Evolutionary conservation across 2,329 filamentous ascomycete genomes (phyloP).

Genomic region (Aspergillus puulaauensis): DNA sequence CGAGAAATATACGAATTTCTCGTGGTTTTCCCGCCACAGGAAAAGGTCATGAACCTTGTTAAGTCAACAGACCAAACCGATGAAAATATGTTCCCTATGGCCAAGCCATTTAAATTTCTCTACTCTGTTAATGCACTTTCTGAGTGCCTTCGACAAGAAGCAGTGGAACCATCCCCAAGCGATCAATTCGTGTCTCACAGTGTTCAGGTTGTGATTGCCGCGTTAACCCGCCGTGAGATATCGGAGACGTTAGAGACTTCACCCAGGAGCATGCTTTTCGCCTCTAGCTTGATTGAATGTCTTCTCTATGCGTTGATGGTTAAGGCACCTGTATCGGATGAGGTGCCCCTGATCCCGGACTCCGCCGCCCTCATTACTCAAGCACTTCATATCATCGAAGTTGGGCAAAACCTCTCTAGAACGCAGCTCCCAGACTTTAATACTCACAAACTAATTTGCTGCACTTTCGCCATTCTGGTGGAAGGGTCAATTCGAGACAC

Average conservation of each 20-base stretch:
- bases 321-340: constrained; percentile 33
- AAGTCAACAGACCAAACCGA: constrained; percentile 55
- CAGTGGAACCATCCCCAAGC: constrained; percentile 35
- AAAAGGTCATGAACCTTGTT: constrained; percentile 60
- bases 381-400: constrained; percentile 36
- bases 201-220: constrained; percentile 58
- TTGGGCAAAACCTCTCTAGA: constrained; percentile 19
- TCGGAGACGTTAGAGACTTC: constrained; percentile 46
- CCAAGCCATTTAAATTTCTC: constrained; percentile 69
- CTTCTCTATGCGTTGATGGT: constrained; percentile 58
- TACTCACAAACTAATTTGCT: constrained; percentile 40
- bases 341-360: constrained; percentile 34
- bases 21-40: constrained; percentile 66
- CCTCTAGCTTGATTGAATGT: constrained; percentile 57
- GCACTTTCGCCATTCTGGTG: constrained; percentile 49
- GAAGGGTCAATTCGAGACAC: constrained; percentile 50
- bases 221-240: constrained; percentile 60
- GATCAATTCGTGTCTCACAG: constrained; percentile 42
- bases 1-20: constrained; percentile 73
- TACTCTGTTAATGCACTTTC: constrained; percentile 70
- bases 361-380: constrained; percentile 35
- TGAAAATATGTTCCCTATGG: constrained; percentile 64
- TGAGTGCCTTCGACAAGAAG: constrained; percentile 57
- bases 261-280: constrained; percentile 51
- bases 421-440: constrained; percentile 17